phyloP scores from a whole-genome alignment of 2,329 filamentous ascomycete species.

The Colletotrichum sansevieriae region DNA sequence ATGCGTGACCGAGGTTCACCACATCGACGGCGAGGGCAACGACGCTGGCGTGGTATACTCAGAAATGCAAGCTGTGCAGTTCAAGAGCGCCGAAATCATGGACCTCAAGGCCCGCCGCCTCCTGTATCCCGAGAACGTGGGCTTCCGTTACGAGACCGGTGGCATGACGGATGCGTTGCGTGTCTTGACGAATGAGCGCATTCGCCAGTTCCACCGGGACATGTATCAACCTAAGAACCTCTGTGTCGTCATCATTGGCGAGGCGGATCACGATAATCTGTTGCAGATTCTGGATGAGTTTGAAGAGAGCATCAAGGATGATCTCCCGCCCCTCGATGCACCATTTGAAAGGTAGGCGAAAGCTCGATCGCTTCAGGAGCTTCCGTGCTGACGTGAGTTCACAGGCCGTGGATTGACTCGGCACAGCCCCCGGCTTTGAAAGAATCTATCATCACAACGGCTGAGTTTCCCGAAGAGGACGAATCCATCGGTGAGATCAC shows the following conservation, averaged over 20 bases:
- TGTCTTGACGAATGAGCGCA: conserved; percentile 87
- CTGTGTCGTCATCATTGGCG: conserved; percentile 90
- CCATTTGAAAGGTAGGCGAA: conserved; percentile 75
- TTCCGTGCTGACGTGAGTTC: conserved; percentile 22
- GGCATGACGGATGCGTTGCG: conserved; percentile 95
- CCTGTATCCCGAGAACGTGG: conserved; percentile 88
- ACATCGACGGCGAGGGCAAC: conserved; percentile 91
- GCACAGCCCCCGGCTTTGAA: conserved; percentile 79
- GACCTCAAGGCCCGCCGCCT: conserved; percentile 83
- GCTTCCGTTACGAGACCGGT: conserved; percentile 98
- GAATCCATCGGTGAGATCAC: conserved; percentile 92
- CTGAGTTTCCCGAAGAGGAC: conserved; percentile 96
- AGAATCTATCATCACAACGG: conserved; percentile 79
- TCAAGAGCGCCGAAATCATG: conserved; percentile 87
- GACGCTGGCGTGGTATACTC: conserved; percentile 98
- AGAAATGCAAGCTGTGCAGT: conserved; percentile 97
- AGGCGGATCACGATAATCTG: conserved; percentile 86
- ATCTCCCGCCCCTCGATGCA: conserved; percentile 80
- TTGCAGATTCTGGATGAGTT: conserved; percentile 87
- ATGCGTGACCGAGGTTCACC: conserved; percentile 96
- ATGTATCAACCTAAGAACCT: conserved; percentile 99
- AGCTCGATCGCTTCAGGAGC: conserved; percentile 15
- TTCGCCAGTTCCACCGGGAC: conserved; percentile 92
- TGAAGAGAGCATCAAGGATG: conserved; percentile 85
- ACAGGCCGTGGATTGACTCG: conserved; percentile 88